Evolutionary conservation across 208 protist species (phyloP).

Genomic region (Borovskyia barvae): DNA sequence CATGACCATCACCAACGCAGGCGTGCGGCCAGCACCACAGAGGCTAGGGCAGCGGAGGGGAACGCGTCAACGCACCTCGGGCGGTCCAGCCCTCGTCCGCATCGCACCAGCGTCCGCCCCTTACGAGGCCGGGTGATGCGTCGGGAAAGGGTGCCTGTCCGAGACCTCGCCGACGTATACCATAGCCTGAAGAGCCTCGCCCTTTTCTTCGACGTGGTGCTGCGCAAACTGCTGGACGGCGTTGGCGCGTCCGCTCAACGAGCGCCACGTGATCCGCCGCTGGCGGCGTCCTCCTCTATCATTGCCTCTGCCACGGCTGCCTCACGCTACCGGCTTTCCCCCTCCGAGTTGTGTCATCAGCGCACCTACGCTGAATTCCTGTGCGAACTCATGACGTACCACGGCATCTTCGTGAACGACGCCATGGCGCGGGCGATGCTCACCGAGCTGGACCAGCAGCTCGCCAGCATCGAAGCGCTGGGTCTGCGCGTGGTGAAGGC

Average conservation of each 20-base stretch:
- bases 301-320: neutral
- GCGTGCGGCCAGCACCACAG: too few relatives aligned
- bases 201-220: conserved; percentile 9
- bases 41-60: too few relatives aligned
- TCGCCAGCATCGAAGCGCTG: conserved; percentile 19
- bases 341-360: conserved; percentile 28
- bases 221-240: conserved; percentile 10
- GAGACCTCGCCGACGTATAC: conserved; percentile 9
- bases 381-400: conserved; percentile 71
- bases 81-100: too few relatives aligned
- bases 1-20: too few relatives aligned
- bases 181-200: conserved; percentile 4
- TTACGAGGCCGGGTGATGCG: too few relatives aligned
- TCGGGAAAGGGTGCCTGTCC: too few relatives aligned
- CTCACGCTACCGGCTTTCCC: conserved; percentile 5
- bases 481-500: conserved; percentile 8
- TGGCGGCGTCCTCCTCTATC: neutral
- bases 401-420: conserved; percentile 66
- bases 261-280: neutral
- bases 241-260: neutral
- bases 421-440: conserved; percentile 33
- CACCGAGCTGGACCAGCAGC: conserved; percentile 38
- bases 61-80: too few relatives aligned
- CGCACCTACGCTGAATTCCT: conserved; percentile 61
- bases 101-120: too few relatives aligned